These are phyloP conservation scores for Claviceps maximensis DNA, from an alignment of 2,329 filamentous ascomycete genomes.

Conservation along the genomic window DNA sequence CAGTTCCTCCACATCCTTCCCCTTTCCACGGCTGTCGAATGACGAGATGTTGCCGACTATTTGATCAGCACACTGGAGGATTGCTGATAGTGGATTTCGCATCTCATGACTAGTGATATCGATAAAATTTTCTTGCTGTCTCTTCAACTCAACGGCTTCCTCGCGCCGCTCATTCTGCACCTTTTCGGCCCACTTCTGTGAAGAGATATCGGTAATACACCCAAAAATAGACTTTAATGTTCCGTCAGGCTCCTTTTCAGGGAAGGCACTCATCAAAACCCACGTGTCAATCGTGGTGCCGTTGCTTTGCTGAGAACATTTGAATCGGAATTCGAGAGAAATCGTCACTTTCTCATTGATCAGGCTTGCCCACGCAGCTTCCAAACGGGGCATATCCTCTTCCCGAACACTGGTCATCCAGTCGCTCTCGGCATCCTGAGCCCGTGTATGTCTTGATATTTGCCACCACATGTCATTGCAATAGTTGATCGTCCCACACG, in stretches of 20 bases:
- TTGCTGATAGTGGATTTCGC: conserved; percentile 62
- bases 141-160: conserved; percentile 69
- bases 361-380: conserved; percentile 48
- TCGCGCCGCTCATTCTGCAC: conserved; percentile 66
- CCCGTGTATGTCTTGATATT: conserved; percentile 53
- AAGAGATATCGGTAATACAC: conserved; percentile 72
- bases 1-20: conserved; percentile 33
- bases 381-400: conserved; percentile 48
- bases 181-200: conserved; percentile 74
- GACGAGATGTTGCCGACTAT: conserved; percentile 40
- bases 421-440: conserved; percentile 41
- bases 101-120: conserved; percentile 65
- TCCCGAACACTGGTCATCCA: conserved; percentile 63
- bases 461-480: conserved; percentile 71
- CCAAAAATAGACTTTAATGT: conserved; percentile 63
- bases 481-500: conserved; percentile 57
- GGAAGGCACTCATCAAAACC: conserved; percentile 66
- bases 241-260: conserved; percentile 52
- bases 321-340: conserved; percentile 65
- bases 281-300: conserved; percentile 54
- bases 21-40: conserved; percentile 23
- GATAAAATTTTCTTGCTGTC: conserved; percentile 58
- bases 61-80: conserved; percentile 65
- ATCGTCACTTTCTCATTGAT: conserved; percentile 48
- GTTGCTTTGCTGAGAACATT: conserved; percentile 48